Evolutionary conservation across 2,329 filamentous ascomycete species (phyloP), one percentile per base, ranked within the genome.

Genomic region (Exophiala aquamarina): DNA sequence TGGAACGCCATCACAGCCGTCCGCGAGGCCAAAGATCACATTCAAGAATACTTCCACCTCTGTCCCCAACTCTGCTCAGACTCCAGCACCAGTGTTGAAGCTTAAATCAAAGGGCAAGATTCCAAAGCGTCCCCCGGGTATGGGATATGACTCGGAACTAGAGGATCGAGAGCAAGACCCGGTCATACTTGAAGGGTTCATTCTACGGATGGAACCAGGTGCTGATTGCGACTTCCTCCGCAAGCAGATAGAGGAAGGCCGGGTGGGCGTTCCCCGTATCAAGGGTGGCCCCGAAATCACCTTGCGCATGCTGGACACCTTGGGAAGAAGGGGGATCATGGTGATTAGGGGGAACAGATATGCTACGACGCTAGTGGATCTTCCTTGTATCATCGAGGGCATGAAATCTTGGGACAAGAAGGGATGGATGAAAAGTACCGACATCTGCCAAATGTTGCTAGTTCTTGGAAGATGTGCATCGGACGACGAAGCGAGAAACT

Each of bases 81-180:
- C 44, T 7, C 63, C 62, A 3, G 56, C 69, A 11, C 69, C 69
- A 50, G 73, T 65, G 23, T 71, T 84, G 46, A 79, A 79, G 44
- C 70, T 88, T 47, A 85, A 83, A 60, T 74, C 81, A 39, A 82
- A 84, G 58, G 85, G 84, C n/a, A 79, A 82, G 54, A 76, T 81
- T 1, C 85, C 87, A 5, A 73, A 79, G 23, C 80, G 88, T 54
- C 83, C 83, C 4, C 79, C 82, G 1, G 93, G 93, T 41, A 89
- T 95, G 46, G 93, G 92, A 6, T 98, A 97, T 68, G 93, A 98
- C 65, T 96, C 91, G 3, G 93, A 97, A 67, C 89, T 91, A 10
- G 93, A 90, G 45, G 93, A 97, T 63, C 82, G 85, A 11, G 93
- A 98, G 66, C 69, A 74, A 8, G 93, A 98, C 61, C 93, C 93